phyloP scores from a whole-genome alignment of 805 yeast species.

The Candida loeiensis region DNA sequence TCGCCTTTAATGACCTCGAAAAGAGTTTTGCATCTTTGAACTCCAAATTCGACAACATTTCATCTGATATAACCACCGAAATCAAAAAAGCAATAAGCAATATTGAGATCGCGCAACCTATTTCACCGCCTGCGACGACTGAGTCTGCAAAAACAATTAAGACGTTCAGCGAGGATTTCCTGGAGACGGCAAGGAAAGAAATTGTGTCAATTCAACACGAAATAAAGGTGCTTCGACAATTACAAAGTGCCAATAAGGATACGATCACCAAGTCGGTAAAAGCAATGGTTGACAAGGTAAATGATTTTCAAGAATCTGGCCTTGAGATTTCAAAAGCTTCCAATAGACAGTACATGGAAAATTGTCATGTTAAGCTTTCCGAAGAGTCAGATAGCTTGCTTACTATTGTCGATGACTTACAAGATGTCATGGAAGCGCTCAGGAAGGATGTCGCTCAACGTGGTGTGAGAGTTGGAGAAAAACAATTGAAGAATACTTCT shows the following conservation, averaged over 20 bases:
- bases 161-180: neutral
- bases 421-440: slow-evolving; percentile 84
- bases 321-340: slow-evolving; percentile 35
- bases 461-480: slow-evolving; percentile 76
- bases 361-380: slow-evolving; percentile 68
- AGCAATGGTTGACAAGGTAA: slow-evolving; percentile 43
- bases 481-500: slow-evolving; percentile 63
- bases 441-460: slow-evolving; percentile 89
- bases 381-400: slow-evolving; percentile 71
- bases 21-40: slow-evolving; percentile 15
- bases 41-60: slow-evolving; percentile 17
- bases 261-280: slow-evolving; percentile 41
- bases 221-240: slow-evolving; percentile 54
- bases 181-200: slow-evolving; percentile 16
- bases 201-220: slow-evolving; percentile 53
- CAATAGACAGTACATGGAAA: slow-evolving; percentile 63
- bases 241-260: slow-evolving; percentile 45
- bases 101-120: slow-evolving; percentile 20
- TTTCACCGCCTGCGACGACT: slow-evolving; percentile 9
- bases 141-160: neutral
- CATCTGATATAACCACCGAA: slow-evolving; percentile 14
- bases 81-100: slow-evolving; percentile 19
- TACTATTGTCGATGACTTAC: slow-evolving; percentile 83
- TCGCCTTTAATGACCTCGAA: slow-evolving; percentile 20
- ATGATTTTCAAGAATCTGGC: slow-evolving; percentile 49